Evolutionary conservation across 108 stramenopile species (phyloP).

Genomic region (Cyclotella sp.): DNA sequence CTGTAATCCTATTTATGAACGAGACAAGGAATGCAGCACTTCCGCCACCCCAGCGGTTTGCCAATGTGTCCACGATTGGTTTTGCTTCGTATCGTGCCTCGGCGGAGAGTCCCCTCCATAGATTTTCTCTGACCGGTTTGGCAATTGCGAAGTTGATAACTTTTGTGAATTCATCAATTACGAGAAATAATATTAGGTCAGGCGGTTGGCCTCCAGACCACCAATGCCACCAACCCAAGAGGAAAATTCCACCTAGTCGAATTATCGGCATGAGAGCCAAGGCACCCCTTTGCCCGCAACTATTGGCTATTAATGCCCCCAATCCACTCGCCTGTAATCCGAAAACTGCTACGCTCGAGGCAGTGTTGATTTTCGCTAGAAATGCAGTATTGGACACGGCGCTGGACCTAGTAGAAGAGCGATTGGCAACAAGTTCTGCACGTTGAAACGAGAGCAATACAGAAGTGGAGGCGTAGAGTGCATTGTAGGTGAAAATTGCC

Average conservation of each 20-base stretch:
- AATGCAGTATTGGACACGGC: slow-evolving; percentile 84
- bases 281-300: slow-evolving; percentile 73
- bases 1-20: slow-evolving; percentile 61
- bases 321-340: slow-evolving; percentile 80
- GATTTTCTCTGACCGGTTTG: slow-evolving; percentile 86
- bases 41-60: slow-evolving; percentile 92
- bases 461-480: slow-evolving; percentile 82
- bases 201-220: slow-evolving; percentile 70
- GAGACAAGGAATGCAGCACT: slow-evolving; percentile 88
- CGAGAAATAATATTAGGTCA: slow-evolving; percentile 76
- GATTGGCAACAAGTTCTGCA: slow-evolving; percentile 83
- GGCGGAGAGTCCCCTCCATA: slow-evolving; percentile 87
- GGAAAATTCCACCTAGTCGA: slow-evolving; percentile 68
- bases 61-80: slow-evolving; percentile 90
- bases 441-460: slow-evolving; percentile 88
- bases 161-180: slow-evolving; percentile 89
- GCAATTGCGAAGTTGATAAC: slow-evolving; percentile 89
- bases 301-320: slow-evolving; percentile 75
- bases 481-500: slow-evolving; percentile 94
- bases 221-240: slow-evolving; percentile 86
- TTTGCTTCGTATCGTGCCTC: slow-evolving; percentile 93
- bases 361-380: slow-evolving; percentile 89
- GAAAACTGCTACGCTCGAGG: slow-evolving; percentile 82
- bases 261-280: slow-evolving; percentile 84
- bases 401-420: slow-evolving; percentile 50